Conservation (phyloP, 345 rosid species). For the Corchorus capsularis region DNA sequence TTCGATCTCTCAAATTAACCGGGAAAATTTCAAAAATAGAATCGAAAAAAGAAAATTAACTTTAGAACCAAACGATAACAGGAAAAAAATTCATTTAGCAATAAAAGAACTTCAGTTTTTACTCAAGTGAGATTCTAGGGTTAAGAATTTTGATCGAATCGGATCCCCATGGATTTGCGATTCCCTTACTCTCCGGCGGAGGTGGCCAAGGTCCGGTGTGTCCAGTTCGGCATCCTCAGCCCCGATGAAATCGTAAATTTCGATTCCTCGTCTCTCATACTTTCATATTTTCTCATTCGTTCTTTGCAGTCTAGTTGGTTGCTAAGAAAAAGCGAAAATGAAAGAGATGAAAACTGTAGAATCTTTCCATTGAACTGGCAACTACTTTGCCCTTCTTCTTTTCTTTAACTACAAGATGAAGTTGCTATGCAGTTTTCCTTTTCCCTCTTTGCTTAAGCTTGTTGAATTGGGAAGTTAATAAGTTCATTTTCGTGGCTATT, state of each 20-base stretch:
- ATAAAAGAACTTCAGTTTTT: not conserved
- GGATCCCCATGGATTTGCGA: slow-evolving; percentile 56
- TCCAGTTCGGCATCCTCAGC: slow-evolving; percentile 93
- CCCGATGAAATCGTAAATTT: slow-evolving; percentile 90
- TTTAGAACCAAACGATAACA: not conserved
- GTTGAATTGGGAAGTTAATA: not conserved
- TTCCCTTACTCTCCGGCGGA: slow-evolving; percentile 93
- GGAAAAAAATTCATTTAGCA: not conserved
- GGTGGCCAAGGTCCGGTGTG: slow-evolving; percentile 83
- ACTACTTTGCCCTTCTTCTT: not conserved
- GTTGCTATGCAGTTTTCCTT: not conserved
- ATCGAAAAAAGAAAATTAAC: no score
- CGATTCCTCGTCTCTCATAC: slow-evolving; percentile 17
- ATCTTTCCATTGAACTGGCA: not conserved
- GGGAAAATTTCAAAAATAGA: slow-evolving; percentile 1
- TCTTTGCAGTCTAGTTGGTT: slow-evolving; percentile 19
- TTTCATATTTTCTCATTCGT: not conserved
- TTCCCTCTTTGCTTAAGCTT: slow-evolving; percentile 19
- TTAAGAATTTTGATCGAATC: slow-evolving; percentile 5
- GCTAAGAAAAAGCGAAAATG: not conserved
- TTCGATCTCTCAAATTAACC: slow-evolving; percentile 12
- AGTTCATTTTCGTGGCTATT: not conserved
- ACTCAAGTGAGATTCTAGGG: not conserved
- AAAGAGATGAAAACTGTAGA: not conserved
- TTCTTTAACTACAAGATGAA: not conserved